These are phyloP conservation scores for Leucocoprinus birnbaumii DNA, from an alignment of 768 basidiomycete genomes.

Conservation along the genomic window DNA sequence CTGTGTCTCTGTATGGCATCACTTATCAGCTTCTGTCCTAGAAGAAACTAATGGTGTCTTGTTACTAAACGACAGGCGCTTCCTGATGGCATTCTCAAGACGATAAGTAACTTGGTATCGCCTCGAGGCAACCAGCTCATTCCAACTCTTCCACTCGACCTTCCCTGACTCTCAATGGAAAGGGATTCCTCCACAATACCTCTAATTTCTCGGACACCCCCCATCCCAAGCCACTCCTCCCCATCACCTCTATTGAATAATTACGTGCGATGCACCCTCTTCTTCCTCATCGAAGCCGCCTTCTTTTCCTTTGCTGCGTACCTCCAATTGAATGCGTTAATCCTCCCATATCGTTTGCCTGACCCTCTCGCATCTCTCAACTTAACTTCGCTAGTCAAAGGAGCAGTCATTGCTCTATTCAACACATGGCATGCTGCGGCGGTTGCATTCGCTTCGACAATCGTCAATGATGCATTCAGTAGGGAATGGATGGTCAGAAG, in stretches of 20 bases:
- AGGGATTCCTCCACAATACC: no score
- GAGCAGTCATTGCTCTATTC: neutral
- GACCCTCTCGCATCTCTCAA: neutral
- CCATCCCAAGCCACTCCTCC: neutral
- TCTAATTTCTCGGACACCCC: no score
- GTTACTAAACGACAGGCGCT: no score
- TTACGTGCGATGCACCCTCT: neutral
- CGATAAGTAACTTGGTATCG: no score
- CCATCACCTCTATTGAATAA: neutral
- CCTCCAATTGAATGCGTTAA: neutral
- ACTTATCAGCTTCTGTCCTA: no score
- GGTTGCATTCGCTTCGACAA: neutral
- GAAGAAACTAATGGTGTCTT: no score
- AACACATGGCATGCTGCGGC: neutral
- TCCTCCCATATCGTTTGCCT: neutral
- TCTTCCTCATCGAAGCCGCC: neutral
- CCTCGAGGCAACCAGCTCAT: no score
- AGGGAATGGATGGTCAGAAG: neutral
- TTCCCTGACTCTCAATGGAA: no score
- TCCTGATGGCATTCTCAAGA: no score
- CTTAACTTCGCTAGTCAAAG: neutral
- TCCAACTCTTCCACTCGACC: no score
- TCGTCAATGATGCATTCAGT: neutral
- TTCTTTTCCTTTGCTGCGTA: neutral
- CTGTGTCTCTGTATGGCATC: no score